Conservation (phyloP, 2,329 filamentous ascomycete species). For the Cordyceps farinosa region DNA sequence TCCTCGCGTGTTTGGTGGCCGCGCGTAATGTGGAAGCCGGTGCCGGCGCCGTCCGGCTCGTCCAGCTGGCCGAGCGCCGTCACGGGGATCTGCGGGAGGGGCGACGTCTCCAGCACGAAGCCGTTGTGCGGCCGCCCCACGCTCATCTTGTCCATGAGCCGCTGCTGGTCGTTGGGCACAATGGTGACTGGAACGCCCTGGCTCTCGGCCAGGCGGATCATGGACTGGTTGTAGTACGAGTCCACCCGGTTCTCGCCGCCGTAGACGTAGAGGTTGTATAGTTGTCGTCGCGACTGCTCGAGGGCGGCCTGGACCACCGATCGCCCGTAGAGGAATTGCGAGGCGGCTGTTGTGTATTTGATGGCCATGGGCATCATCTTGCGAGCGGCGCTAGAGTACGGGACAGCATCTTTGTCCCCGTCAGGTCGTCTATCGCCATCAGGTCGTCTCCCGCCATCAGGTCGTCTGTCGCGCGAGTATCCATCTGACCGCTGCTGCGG, state of each 20-base stretch:
- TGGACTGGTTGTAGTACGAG: slow-evolving; percentile 40
- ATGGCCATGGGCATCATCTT: slow-evolving; percentile 37
- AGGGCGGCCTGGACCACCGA: slow-evolving; percentile 79
- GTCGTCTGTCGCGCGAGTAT: not conserved
- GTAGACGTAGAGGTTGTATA: slow-evolving; percentile 83
- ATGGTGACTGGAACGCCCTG: slow-evolving; percentile 53
- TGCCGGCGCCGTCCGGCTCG: slow-evolving; percentile 40
- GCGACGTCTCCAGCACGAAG: slow-evolving; percentile 80
- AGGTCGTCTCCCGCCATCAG: no score
- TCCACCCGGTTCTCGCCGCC: slow-evolving; percentile 53
- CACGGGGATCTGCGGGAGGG: slow-evolving; percentile 69
- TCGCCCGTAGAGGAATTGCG: slow-evolving; percentile 85
- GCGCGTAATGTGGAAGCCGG: slow-evolving; percentile 57
- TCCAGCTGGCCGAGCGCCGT: slow-evolving; percentile 51
- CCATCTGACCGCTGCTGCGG: not conserved
- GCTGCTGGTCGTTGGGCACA: slow-evolving; percentile 59
- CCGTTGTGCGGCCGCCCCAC: slow-evolving; percentile 84
- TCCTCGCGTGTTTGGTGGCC: slow-evolving; percentile 73
- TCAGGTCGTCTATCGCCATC: not conserved
- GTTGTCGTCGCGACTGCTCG: slow-evolving; percentile 59
- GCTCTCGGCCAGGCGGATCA: slow-evolving; percentile 45
- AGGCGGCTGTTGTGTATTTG: slow-evolving; percentile 75
- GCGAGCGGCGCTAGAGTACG: not conserved
- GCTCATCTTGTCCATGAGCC: slow-evolving; percentile 79
- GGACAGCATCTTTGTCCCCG: not conserved